Evolutionary conservation across 2,329 filamentous ascomycete genomes (phyloP), one percentile per base, ranked within the genome.

Genomic region (Xylariaceae sp.): DNA sequence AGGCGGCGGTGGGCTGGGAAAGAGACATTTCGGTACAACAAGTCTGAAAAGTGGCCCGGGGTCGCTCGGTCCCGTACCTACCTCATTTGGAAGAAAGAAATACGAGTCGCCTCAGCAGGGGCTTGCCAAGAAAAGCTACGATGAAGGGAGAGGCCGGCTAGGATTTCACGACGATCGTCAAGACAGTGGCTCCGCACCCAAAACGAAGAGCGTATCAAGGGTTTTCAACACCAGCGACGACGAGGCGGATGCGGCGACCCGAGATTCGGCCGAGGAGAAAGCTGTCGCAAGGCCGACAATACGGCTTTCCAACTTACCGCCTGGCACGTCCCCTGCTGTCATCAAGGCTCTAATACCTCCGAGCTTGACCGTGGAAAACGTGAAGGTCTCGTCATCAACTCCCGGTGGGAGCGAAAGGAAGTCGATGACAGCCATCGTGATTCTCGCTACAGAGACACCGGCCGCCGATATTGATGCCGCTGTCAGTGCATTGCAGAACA

Each of bases 391-490:
- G 18, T 74, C 80, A 3, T 63, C 73, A 0, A 57, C 65, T 9
- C 64, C 74, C 2, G 66, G 63, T 26, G 63, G 64, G 9, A 73
- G 68, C 3, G 84, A 89, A 50, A 75, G 83, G 42, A 88, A 81
- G 55, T 83, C 82, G 2, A 73, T 78, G 23, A 74, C 85, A 12
- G 88, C 88, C 4, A 87, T 95, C 51, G 83, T 92, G 31, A 88
- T 84, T 0, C 65, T 95, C 19, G 80, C 84, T 1, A 80, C 84
- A 41, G 86, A 92, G 48, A 92, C 88, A 0, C 78, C 88, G 0
- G 84, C 83, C 1, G 84, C 81, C 16, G 86, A 94, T 40, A 89
- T 96, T 38, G 88, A 96, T 54, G 73, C 78, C 3, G 76, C 82
- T 1, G 85, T 94, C 36, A 90, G 81, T 56, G 66, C 76, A 3